Percentiles rank a stretch among this genome's conserved stretches.
phyloP scores from a whole-genome alignment of 345 rosid species.

The Lumnitzera littorea region DNA sequence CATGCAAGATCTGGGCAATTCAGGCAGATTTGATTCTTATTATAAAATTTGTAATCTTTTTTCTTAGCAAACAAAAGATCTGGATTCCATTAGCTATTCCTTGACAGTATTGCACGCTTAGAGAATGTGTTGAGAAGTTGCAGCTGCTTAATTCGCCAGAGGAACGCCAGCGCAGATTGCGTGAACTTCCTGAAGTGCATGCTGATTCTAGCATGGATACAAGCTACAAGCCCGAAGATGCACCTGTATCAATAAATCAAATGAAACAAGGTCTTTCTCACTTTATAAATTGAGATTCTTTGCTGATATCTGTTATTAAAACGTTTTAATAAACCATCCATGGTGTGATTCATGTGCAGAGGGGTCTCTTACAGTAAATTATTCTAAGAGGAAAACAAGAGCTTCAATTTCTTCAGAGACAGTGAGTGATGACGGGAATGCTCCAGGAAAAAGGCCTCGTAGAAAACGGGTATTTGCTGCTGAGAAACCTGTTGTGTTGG shows the following conservation, averaged over 20 bases:
- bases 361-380: constrained; percentile 16
- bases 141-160: constrained; percentile 62
- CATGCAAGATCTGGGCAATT: too few species aligned
- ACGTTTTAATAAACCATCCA: neutral
- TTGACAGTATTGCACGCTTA: constrained; percentile 69
- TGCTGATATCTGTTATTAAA: constrained; percentile 2
- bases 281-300: constrained; percentile 14
- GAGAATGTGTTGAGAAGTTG: constrained; percentile 75
- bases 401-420: constrained; percentile 17
- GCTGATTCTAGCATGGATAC: constrained; percentile 54
- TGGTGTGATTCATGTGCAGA: constrained; percentile 28
- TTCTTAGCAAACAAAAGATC: neutral
- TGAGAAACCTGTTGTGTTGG: constrained; percentile 19
- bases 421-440: constrained; percentile 25
- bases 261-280: constrained; percentile 43
- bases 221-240: constrained; percentile 36
- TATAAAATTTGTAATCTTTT: neutral
- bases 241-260: constrained; percentile 22
- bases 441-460: constrained; percentile 30
- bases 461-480: constrained; percentile 18
- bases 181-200: constrained; percentile 60
- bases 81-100: constrained; percentile 18
- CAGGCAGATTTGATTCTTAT: neutral
- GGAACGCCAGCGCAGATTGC: constrained; percentile 61
- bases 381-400: constrained; percentile 23